Conservation (phyloP, 768 basidiomycete genomes). For the Amanita brunnescens region DNA sequence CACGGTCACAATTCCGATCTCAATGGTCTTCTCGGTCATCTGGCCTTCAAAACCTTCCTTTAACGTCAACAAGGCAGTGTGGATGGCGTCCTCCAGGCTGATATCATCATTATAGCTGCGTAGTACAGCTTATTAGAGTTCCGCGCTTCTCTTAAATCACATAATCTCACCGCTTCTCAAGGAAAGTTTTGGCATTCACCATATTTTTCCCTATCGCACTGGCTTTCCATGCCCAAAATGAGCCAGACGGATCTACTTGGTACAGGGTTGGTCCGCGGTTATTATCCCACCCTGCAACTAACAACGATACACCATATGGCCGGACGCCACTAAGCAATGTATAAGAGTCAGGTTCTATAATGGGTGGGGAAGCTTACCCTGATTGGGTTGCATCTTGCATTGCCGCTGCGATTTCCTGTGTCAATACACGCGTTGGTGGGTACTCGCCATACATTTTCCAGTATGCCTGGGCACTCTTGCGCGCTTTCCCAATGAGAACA, state of each 20-base stretch:
- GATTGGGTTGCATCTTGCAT: slow-evolving; percentile 99
- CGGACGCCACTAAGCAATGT: slow-evolving; percentile 74
- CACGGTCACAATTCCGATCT: slow-evolving; percentile 93
- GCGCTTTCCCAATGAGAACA: slow-evolving; percentile 84
- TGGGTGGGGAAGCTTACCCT: slow-evolving; percentile 51
- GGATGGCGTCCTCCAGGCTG: slow-evolving; percentile 96
- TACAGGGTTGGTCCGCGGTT: slow-evolving; percentile 95
- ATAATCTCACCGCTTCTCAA: slow-evolving; percentile 85
- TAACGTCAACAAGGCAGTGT: slow-evolving; percentile 93
- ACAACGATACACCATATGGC: slow-evolving; percentile 95
- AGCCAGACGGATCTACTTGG: slow-evolving; percentile 98
- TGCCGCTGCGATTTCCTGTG: slow-evolving; percentile 94
- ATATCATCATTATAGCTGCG: slow-evolving; percentile 97
- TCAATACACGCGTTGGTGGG: slow-evolving; percentile 91
- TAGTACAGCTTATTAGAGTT: slow-evolving; percentile 17
- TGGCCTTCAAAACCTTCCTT: slow-evolving; percentile 99
- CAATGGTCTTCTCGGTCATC: slow-evolving; percentile 99
- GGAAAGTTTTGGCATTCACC: slow-evolving; percentile 98
- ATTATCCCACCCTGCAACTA: slow-evolving; percentile 95
- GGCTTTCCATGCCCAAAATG: slow-evolving; percentile 99
- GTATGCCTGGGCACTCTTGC: slow-evolving; percentile 97
- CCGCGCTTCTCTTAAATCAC: slow-evolving; percentile 13
- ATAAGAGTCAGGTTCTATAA: slow-evolving; percentile 14
- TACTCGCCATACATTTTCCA: slow-evolving; percentile 99
- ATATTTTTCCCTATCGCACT: slow-evolving; percentile 99